phyloP scores from a whole-genome alignment of 192 early-diverging fungal species.

The Backusella morwellensis region DNA sequence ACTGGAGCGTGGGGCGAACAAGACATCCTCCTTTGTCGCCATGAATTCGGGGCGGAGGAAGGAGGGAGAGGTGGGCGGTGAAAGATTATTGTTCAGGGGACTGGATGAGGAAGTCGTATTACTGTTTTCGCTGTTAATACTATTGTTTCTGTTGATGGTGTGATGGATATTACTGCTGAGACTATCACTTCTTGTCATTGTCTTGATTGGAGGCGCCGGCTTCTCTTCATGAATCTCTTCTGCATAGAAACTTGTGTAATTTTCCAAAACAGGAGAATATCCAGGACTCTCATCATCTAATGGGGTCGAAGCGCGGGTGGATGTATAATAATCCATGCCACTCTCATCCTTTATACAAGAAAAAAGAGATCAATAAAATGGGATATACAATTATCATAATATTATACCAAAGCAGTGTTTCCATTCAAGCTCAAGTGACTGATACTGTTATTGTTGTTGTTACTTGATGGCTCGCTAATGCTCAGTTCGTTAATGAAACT shows the following conservation, averaged over 20 bases:
- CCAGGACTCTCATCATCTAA: conserved; percentile 12
- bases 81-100: background rate
- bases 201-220: background rate
- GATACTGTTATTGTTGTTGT: background rate
- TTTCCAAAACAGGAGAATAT: conserved; percentile 12
- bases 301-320: background rate
- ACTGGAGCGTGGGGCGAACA: conserved; percentile 11
- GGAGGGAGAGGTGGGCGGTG: background rate
- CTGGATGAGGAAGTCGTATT: background rate
- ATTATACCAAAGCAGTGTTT: background rate
- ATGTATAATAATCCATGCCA: conserved; percentile 8
- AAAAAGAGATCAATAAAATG: background rate
- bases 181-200: background rate
- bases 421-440: background rate
- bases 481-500: conserved; percentile 25
- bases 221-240: background rate
- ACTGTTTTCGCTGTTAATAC: background rate
- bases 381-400: background rate
- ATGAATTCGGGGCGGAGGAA: background rate
- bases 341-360: background rate
- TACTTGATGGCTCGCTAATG: background rate
- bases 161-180: background rate
- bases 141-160: background rate
- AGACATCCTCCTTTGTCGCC: background rate
- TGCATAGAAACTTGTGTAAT: conserved; percentile 6